Percentiles rank a stretch among this genome's conserved stretches.
These are phyloP conservation scores for Ramaria rubella DNA, from an alignment of 768 basidiomycete species.

Conservation along the genomic window DNA sequence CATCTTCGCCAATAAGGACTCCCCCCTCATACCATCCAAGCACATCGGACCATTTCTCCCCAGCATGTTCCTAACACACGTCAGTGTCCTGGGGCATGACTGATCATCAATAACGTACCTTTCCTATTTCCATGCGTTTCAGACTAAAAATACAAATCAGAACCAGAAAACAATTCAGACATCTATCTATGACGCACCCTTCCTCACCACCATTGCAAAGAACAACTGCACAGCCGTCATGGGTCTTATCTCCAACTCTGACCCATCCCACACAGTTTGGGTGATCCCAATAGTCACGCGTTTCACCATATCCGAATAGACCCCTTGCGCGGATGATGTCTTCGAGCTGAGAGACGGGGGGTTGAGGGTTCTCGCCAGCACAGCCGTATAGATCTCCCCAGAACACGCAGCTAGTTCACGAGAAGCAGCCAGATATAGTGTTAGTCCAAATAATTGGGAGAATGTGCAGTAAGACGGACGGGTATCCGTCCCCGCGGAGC, in stretches of 20 bases:
- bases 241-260: constrained; percentile 12
- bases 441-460: not conserved
- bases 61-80: constrained; percentile 28
- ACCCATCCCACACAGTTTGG: constrained; percentile 18
- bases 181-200: constrained; percentile 16
- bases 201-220: constrained; percentile 18
- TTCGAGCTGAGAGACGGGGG: constrained; percentile 13
- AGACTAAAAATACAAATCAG: not conserved
- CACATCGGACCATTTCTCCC: constrained; percentile 39
- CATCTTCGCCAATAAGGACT: constrained; percentile 37
- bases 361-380: constrained; percentile 49
- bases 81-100: constrained; percentile 1
- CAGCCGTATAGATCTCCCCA: constrained; percentile 80
- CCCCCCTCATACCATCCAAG: constrained; percentile 40
- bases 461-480: constrained; percentile 42
- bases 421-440: not conserved
- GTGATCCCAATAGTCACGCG: constrained; percentile 18
- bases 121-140: constrained; percentile 34
- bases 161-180: not conserved
- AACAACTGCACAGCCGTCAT: constrained; percentile 17
- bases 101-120: constrained; percentile 13
- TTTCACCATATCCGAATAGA: constrained; percentile 16
- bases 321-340: constrained; percentile 16
- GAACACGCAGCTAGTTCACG: constrained; percentile 60
- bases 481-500: constrained; percentile 60